Evolutionary conservation across 352 stramenopile species (phyloP), one percentile per base, ranked within the genome.

Genomic region (Pythium sukuiense): DNA sequence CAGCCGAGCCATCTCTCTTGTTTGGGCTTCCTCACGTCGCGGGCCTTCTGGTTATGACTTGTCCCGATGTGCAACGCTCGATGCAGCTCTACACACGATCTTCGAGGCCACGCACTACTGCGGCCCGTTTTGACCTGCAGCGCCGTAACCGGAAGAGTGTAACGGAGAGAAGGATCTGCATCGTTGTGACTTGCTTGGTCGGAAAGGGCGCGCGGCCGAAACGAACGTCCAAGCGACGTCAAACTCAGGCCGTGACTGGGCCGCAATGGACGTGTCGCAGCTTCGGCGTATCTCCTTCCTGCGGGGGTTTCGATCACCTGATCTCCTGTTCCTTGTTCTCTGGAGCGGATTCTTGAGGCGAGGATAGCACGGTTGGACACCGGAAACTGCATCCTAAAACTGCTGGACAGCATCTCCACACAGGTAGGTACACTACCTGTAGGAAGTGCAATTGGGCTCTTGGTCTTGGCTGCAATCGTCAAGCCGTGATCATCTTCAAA

Each of bases 131-230:
- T 27, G 45, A 52, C 29, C 45, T n/a, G n/a, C 45, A n/a, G 18
- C 18, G 45, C 13, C 45, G 45, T 52, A 52, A 52, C 45, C 45
- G 45, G 45, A 52, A 7, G 20, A 52, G 29, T 24, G 45, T 52
- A 52, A 52, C 45, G 45, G 45, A 52, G 45, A 52, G 45, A 52
- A 52, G 45, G 45, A 52, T 52, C 20, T 52, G 45, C 18, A 52
- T 52, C 45, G 9, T 2, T 14, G 45, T 29, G 45, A 52, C n/a
- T 14, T 14, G 45, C 20, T 29, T 27, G 18, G 45, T 27, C 45
- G 45, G 45, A 52, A 52, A 52, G 45, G 45, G 45, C 45, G 45
- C 45, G 45, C 4, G 45, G 5, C 45, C 20, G 45, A 30, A 52
- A 52, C 45, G 45, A 30, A 52, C 45, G 45, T 52, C 45, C 16